Base-by-base conservation (phyloP, 2,329 filamentous ascomycete species). In the Trichoderma afroharzianum region DNA sequence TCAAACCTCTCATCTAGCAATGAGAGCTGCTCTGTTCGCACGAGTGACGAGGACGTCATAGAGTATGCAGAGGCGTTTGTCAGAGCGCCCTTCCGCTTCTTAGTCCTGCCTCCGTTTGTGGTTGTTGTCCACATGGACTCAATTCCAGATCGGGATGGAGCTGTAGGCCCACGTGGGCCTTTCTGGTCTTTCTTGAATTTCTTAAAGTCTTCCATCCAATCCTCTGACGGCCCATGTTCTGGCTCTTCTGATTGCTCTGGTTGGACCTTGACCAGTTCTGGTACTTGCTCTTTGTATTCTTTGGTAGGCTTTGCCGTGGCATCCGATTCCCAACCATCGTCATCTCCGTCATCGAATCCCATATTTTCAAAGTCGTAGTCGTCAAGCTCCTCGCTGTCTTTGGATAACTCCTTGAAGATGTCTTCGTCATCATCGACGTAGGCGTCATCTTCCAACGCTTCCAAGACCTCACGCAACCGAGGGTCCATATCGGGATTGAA, bases 401-500 rank as follows among this genome's bases (percentile, higher is more conserved):
- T 84, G 24, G 93, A 89, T 58, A 97, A 83, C 75, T 91, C 82
- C 58, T 88, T 89, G 81, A 99, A 98, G 66, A 98, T 83, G 70
- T 96, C 93, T n/a, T 96, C 93, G 43, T 95, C 89, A 26, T 95
- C 89, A 7, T 93, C 95, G 2, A 99, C 95, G 78, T 94, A 99
- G 3, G 92, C 95, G 28, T 99, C 96, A 78, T 99, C 96, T 63
- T 99, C 96, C 33, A 99, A 84, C 12, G 96, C 96, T 82, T 98
- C 95, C 28, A 99, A 83, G 6, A 95, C 94, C 81, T 99, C 96
- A 59, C 96, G 88, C 75, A 99, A 81, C 50, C 95, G 88, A 2
- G 95, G 95, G 78, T 99, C 97, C 96, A 99, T 98, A 79, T 98
- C 95, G 7, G 97, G 96, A 81, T 99, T 92, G 81, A 99, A 97